A percentile compares a stretch with the other conserved stretches of the same genome.
These are phyloP conservation scores for Pythium apleroticum DNA, from an alignment of 352 stramenopile genomes.

Conservation along the genomic window DNA sequence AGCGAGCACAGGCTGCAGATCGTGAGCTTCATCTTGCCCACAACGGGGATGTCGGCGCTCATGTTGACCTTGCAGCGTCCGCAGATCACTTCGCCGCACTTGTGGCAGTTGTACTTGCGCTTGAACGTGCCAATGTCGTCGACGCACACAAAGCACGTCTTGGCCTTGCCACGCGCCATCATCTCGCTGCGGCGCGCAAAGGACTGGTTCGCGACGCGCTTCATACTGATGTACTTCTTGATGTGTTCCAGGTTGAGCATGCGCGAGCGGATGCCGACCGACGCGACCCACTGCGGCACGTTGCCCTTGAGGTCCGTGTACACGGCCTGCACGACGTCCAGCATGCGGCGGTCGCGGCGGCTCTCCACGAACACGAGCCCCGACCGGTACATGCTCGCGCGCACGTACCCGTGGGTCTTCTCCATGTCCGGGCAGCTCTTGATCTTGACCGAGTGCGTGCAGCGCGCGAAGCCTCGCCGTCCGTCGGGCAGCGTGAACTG, in stretches of 20 bases:
- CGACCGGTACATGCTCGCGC: conserved; percentile 82
- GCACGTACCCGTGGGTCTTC: conserved; percentile 72
- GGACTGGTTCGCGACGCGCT: conserved; percentile 70
- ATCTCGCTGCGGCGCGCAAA: conserved; percentile 68
- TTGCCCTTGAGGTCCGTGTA: conserved; percentile 83
- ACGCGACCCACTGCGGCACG: conserved; percentile 67
- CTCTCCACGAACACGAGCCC: conserved; percentile 79
- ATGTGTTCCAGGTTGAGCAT: conserved; percentile 79
- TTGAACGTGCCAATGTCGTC: conserved; percentile 82
- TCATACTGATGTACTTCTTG: conserved; percentile 83
- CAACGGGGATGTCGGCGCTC: conserved; percentile 77
- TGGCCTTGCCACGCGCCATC: conserved; percentile 64
- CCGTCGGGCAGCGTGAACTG: conserved; percentile 59
- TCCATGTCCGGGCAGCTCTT: conserved; percentile 83
- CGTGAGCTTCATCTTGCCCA: conserved; percentile 85
- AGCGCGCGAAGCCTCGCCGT: conserved; percentile 63
- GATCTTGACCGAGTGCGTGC: conserved; percentile 85
- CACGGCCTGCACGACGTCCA: conserved; percentile 78
- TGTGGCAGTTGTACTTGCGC: conserved; percentile 83
- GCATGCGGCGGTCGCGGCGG: conserved; percentile 65
- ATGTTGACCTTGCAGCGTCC: conserved; percentile 70
- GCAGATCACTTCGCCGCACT: conserved; percentile 80
- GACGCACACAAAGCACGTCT: conserved; percentile 80
- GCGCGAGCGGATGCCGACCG: conserved; percentile 51
- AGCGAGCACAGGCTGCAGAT: conserved; percentile 81